Evolutionary conservation across 495 filamentous ascomycete genomes (phyloP), one percentile per base, ranked within the genome.

Genomic region (Friedmanniomyces simplex): DNA sequence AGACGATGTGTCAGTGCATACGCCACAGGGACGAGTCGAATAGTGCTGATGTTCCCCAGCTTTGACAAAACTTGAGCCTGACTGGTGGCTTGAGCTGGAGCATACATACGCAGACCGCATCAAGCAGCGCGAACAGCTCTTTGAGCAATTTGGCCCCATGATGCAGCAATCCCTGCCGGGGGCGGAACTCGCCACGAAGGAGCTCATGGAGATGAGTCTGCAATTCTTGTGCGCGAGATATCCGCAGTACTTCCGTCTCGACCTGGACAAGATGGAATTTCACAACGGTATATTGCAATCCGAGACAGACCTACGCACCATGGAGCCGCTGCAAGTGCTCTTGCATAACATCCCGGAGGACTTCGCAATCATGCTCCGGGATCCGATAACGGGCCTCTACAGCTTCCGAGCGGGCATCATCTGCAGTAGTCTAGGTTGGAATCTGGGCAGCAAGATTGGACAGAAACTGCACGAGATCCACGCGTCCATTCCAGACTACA

Each of bases 41-140:
- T 32, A 32, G 28, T 32, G 10, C 28, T 32, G 28, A 32, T 32
- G 10, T 10, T 32, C 12, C 45, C 22, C 57, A 95, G 89, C 89
- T 7, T 71, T 93, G 11, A 83, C 78, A 34, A 95, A 89, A 55
- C 72, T 91, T 63, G 86, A 96, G 62, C 77, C 84, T 0, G 83
- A 94, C 71, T 96, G 85, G 83, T 96, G 90, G 90, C 77, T 96
- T 28, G 90, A 96, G 70, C 76, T 96, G 7, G 89, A 93, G 61
- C 83, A 79, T 30, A 86, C 81, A 16, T 96, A 96, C 69, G 73
- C 71, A 50, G 56, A 73, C 7, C 78, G 83, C 34, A 86, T 96
- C 62, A 74, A 77, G 1, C 84, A 91, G 65, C 86, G 90, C 22
- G 80, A 84, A 66, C 77, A 73, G 1, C 77, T 95, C 1, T 88